These are phyloP conservation scores for Leccinum olivaceopallidum DNA, from an alignment of 768 basidiomycete genomes.

Conservation along the genomic window DNA sequence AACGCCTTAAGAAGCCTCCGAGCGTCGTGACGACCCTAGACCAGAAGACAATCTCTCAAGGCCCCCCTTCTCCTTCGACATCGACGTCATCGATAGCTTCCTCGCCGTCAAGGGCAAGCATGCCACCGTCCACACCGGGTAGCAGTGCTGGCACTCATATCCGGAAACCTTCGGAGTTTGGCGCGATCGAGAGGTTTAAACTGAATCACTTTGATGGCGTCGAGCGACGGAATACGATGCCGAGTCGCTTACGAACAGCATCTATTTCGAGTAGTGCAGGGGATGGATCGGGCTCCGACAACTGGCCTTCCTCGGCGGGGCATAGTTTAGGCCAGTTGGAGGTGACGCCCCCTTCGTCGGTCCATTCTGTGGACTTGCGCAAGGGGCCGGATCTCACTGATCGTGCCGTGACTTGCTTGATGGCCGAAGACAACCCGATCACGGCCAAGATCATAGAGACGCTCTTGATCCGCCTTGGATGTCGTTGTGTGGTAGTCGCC, in stretches of 20 bases:
- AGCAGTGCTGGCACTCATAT: slow-evolving; percentile 54
- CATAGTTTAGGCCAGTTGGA: slow-evolving; percentile 56
- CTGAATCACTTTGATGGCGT: slow-evolving; percentile 74
- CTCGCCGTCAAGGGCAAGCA: slow-evolving; percentile 76
- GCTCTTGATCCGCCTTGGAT: slow-evolving; percentile 88
- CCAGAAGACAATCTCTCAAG: slow-evolving; percentile 60
- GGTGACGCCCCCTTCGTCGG: slow-evolving; percentile 75
- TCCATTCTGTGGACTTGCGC: slow-evolving; percentile 80
- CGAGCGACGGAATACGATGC: slow-evolving; percentile 81
- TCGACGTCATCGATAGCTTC: slow-evolving; percentile 92
- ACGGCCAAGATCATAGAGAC: slow-evolving; percentile 98
- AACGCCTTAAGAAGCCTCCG: slow-evolving; percentile 76
- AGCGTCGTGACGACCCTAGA: slow-evolving; percentile 74
- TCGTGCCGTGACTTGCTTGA: slow-evolving; percentile 87
- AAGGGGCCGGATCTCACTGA: slow-evolving; percentile 78
- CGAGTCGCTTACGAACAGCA: slow-evolving; percentile 83
- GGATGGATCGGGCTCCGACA: slow-evolving; percentile 76
- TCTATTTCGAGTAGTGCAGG: slow-evolving; percentile 83
- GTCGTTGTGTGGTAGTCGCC: slow-evolving; percentile 91
- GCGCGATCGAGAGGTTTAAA: slow-evolving; percentile 88
- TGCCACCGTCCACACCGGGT: slow-evolving; percentile 72
- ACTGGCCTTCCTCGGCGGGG: slow-evolving; percentile 61
- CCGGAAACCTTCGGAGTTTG: slow-evolving; percentile 89
- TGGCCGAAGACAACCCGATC: slow-evolving; percentile 98
- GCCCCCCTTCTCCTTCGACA: slow-evolving; percentile 88